These are phyloP conservation scores for Grifola frondosa DNA, from an alignment of 1,284 basidiomycete genomes.

Conservation along the genomic window DNA sequence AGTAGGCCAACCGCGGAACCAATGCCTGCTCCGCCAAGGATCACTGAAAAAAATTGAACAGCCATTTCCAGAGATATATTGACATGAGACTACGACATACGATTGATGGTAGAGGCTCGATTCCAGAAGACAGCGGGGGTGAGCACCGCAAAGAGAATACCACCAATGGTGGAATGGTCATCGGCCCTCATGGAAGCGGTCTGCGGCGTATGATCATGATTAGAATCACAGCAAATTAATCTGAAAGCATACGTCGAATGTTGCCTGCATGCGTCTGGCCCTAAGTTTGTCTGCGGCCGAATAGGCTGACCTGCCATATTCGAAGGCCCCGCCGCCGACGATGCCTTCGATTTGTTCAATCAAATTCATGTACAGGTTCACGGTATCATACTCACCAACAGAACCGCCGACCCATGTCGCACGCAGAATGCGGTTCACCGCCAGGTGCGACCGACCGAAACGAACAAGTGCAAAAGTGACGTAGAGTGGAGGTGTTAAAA, in stretches of 20 bases:
- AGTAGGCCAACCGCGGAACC: constrained; percentile 61
- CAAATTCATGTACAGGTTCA: neutral
- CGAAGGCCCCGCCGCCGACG: constrained; percentile 43
- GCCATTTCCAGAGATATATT: neutral
- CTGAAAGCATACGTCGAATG: constrained; percentile 55
- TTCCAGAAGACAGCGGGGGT: constrained; percentile 71
- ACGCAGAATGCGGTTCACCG: constrained; percentile 59
- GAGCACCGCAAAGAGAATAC: constrained; percentile 57
- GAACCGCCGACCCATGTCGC: constrained; percentile 70
- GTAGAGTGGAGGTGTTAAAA: constrained; percentile 61
- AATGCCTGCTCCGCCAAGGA: constrained; percentile 66
- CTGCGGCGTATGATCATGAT: constrained; percentile 35
- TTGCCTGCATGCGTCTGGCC: constrained; percentile 39
- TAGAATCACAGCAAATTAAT: neutral
- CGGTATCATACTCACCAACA: constrained; percentile 40
- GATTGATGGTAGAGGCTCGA: constrained; percentile 51
- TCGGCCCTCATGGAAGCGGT: constrained; percentile 55
- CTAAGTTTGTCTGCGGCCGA: constrained; percentile 40
- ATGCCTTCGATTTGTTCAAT: constrained; percentile 29
- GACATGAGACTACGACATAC: constrained; percentile 38
- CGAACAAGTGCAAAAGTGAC: constrained; percentile 49
- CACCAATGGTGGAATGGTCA: constrained; percentile 71
- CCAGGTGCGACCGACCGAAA: constrained; percentile 52
- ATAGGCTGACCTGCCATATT: constrained; percentile 44
- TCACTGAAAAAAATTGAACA: constrained; percentile 40